Evolutionary conservation across 2,329 filamentous ascomycete genomes (phyloP).

Genomic region (Epicoccum nigrum): DNA sequence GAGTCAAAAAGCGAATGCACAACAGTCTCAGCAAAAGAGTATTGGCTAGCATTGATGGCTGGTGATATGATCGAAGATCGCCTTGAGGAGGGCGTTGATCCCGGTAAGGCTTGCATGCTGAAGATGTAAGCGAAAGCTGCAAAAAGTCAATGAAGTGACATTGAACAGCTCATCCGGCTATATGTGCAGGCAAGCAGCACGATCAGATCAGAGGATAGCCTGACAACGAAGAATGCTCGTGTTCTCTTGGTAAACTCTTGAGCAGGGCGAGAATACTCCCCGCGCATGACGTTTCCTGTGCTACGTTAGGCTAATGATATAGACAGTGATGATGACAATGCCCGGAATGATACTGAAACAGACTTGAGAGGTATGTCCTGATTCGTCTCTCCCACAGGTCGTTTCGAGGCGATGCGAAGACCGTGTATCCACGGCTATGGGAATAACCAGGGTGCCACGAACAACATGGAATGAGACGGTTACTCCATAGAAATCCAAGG

Average conservation of each 20-base stretch:
- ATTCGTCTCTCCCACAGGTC: neutral
- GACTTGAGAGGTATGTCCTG: conserved; percentile 3
- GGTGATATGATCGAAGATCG: conserved; percentile 12
- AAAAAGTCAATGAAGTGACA: neutral
- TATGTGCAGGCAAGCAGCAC: conserved; percentile 6
- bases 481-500: conserved; percentile 8
- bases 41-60: conserved; percentile 4
- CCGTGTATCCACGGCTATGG: conserved; percentile 12
- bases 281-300: conserved; percentile 14
- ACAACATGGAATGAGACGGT: conserved; percentile 14
- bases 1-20: conserved; percentile 11
- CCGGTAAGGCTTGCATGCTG: conserved; percentile 11
- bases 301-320: conserved; percentile 1
- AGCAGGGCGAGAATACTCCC: neutral
- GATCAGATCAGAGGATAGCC: conserved; percentile 4
- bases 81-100: conserved; percentile 15
- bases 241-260: conserved; percentile 4
- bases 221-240: conserved; percentile 18
- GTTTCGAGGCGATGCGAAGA: neutral
- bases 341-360: conserved; percentile 14
- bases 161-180: conserved; percentile 5
- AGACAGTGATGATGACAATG: conserved; percentile 6
- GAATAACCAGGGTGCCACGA: conserved; percentile 18
- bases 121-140: neutral
- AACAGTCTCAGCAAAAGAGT: conserved; percentile 13